phyloP scores from a whole-genome alignment of 176 grass and related monocot genomes.

The Saccharum spontaneum region DNA sequence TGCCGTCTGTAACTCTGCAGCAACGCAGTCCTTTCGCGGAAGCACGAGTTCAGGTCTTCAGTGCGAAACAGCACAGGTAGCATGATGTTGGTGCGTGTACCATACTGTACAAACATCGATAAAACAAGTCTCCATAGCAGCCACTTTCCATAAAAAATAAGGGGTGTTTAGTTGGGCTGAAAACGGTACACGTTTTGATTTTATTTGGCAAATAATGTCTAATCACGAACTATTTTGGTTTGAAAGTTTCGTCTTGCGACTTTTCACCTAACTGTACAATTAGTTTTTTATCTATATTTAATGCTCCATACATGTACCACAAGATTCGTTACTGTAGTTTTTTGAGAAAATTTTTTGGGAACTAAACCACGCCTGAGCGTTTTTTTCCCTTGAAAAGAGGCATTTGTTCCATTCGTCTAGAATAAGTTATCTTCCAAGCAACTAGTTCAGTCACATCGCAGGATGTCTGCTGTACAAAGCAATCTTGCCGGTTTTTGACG shows the following conservation, averaged over 20 bases:
- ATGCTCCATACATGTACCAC: no score
- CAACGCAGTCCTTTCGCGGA: neutral
- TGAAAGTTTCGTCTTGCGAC: no score
- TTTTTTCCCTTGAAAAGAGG: slow-evolving; percentile 7
- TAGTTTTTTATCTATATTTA: no score
- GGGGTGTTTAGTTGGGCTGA: no score
- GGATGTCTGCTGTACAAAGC: neutral
- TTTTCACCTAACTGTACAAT: no score
- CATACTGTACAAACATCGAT: slow-evolving; percentile 12
- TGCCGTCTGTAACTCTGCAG: neutral
- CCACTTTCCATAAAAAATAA: slow-evolving; percentile 28
- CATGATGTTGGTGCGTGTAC: slow-evolving; percentile 33
- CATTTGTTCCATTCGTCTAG: slow-evolving; percentile 35
- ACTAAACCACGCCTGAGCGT: no score
- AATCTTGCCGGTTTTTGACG: slow-evolving; percentile 4
- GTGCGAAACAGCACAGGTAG: slow-evolving; percentile 16
- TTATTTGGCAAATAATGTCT: no score
- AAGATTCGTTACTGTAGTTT: no score
- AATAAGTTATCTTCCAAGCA: slow-evolving; percentile 42
- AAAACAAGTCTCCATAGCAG: slow-evolving; percentile 3
- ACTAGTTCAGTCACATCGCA: slow-evolving; percentile 39
- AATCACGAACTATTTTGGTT: no score
- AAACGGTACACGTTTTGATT: no score
- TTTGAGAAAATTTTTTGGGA: no score
- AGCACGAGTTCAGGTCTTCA: neutral